Evolutionary conservation across 805 yeast genomes (phyloP).

Genomic region (Kluyveromyces dobzhanskii): DNA sequence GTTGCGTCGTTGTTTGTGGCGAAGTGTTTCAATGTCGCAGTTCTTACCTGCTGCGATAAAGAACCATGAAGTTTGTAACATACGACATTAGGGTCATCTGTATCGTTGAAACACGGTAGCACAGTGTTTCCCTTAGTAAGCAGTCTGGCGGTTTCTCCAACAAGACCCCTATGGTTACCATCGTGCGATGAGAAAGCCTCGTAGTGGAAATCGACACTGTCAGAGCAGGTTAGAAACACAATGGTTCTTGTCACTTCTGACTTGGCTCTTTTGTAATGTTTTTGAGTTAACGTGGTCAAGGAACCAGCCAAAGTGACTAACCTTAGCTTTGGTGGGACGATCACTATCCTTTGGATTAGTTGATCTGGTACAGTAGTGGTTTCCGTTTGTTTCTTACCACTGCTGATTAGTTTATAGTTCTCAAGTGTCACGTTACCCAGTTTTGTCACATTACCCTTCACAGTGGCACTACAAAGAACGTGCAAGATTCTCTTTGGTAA

Average conservation of each 20-base stretch:
- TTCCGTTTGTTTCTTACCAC: constrained; percentile 17
- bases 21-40: constrained; percentile 64
- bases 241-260: constrained; percentile 46
- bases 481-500: constrained; percentile 69
- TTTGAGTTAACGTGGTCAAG: constrained; percentile 41
- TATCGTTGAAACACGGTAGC: constrained; percentile 28
- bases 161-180: constrained; percentile 35
- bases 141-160: constrained; percentile 28
- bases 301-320: constrained; percentile 70
- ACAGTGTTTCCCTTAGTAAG: constrained; percentile 22
- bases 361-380: constrained; percentile 76
- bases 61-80: constrained; percentile 84
- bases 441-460: constrained; percentile 69
- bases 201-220: constrained; percentile 92
- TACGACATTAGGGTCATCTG: constrained; percentile 34
- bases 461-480: constrained; percentile 89
- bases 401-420: constrained; percentile 62
- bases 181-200: constrained; percentile 50
- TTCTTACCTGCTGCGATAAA: constrained; percentile 72
- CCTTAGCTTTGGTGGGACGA: constrained; percentile 88
- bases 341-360: constrained; percentile 66
- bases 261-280: constrained; percentile 14
- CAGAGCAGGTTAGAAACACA: constrained; percentile 89
- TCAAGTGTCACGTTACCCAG: constrained; percentile 71
- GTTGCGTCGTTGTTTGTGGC: constrained; percentile 32